These are phyloP conservation scores for Auxenochlorella pyrenoidosa DNA, from an alignment of 139 green algal species.

Conservation along the genomic window DNA sequence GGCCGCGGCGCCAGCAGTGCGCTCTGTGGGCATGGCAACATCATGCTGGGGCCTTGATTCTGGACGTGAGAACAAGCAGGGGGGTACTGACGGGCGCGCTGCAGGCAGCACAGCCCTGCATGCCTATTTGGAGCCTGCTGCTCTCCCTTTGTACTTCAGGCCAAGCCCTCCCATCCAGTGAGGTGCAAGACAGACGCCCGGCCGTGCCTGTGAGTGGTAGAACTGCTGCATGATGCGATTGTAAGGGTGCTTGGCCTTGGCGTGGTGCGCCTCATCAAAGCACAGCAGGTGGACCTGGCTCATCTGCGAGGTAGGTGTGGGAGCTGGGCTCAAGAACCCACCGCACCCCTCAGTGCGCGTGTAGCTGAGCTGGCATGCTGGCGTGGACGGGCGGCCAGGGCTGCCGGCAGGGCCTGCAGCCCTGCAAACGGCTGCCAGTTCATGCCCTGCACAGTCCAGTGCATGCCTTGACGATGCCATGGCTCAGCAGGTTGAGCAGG, in stretches of 20 bases:
- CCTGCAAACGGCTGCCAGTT: not conserved
- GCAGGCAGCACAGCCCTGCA: no score
- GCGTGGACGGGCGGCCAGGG: not conserved
- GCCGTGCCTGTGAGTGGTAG: slow-evolving; percentile 35
- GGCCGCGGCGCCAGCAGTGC: slow-evolving; percentile 31
- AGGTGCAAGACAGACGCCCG: no score
- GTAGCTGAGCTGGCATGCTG: no score
- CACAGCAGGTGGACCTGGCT: slow-evolving; percentile 58
- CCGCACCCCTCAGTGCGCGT: no score
- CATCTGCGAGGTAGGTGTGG: slow-evolving; percentile 32
- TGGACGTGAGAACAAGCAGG: no score
- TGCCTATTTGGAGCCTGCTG: no score
- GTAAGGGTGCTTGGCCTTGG: slow-evolving; percentile 61
- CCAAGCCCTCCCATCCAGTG: no score
- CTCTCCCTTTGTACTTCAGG: no score
- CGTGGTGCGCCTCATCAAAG: slow-evolving; percentile 74
- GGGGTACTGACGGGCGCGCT: no score
- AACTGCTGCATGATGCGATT: slow-evolving; percentile 71
- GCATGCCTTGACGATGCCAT: slow-evolving; percentile 54
- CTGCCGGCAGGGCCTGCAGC: not conserved
- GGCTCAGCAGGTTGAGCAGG: slow-evolving; percentile 67
- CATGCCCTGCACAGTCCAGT: not conserved
- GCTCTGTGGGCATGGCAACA: not conserved
- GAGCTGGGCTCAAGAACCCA: no score
- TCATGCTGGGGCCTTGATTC: not conserved